phyloP scores from a whole-genome alignment of 352 stramenopile genomes.

The Phytopythium sindhum region DNA sequence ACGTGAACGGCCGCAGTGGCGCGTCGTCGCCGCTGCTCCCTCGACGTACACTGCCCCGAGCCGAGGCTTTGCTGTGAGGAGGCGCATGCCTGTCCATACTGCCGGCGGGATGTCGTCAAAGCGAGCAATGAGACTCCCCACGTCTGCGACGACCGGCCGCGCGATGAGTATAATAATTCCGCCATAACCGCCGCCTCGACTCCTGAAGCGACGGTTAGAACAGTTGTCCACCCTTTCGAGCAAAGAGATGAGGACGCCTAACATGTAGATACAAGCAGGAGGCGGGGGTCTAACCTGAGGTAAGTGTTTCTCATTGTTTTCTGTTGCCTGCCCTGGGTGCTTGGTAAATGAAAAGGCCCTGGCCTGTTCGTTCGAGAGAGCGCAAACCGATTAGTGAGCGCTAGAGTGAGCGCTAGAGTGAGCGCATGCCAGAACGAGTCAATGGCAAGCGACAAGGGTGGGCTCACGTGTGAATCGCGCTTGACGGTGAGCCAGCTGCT shows the following conservation, averaged over 20 bases:
- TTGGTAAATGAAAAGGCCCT: neutral
- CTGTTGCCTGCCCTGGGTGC: neutral
- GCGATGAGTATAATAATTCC: neutral
- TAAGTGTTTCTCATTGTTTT: conserved; percentile 4
- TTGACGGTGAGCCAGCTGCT: neutral
- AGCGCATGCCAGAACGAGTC: neutral
- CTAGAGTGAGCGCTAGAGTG: no score
- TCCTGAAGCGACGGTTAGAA: neutral
- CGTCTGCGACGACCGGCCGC: neutral
- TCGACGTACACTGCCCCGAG: neutral
- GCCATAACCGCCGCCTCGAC: neutral
- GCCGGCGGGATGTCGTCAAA: neutral
- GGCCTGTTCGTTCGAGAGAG: neutral
- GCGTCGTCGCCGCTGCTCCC: neutral
- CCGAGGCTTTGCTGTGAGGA: neutral
- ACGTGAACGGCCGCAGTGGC: conserved; percentile 32
- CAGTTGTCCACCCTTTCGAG: neutral
- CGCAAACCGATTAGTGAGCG: neutral
- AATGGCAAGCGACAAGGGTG: neutral
- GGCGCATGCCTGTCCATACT: neutral
- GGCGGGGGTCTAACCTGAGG: neutral
- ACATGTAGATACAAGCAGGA: neutral
- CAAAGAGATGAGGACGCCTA: neutral
- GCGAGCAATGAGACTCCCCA: no score
- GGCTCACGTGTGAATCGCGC: neutral